Conservation (phyloP, 2,329 filamentous ascomycete genomes). For the Colletotrichum tofieldiae region DNA sequence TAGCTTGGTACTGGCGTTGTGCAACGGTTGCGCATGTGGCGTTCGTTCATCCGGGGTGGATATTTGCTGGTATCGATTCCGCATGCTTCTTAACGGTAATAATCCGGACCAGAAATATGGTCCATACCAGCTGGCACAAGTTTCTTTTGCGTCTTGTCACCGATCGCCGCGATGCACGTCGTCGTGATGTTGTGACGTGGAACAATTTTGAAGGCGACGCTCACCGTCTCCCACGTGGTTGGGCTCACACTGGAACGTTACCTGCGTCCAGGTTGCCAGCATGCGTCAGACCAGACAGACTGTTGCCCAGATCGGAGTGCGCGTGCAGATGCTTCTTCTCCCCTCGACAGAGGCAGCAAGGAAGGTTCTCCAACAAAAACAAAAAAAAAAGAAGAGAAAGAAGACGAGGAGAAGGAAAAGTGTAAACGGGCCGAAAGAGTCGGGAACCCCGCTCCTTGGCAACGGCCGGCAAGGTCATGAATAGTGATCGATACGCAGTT, state of each 20-base stretch:
- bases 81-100: background rate
- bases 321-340: background rate
- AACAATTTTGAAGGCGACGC: background rate
- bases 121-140: background rate
- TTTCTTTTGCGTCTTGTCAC: constrained; percentile 12
- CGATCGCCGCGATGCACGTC: constrained; percentile 8
- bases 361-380: constrained; percentile 10
- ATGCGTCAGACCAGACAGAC: background rate
- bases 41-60: background rate
- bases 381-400: background rate
- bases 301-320: background rate
- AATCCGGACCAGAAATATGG: background rate
- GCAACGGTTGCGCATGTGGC: constrained; percentile 27
- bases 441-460: constrained; percentile 28
- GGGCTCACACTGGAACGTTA: constrained; percentile 5
- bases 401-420: background rate
- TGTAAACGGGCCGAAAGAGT: constrained; percentile 39
- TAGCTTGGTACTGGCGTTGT: background rate
- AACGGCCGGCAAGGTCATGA: constrained; percentile 6
- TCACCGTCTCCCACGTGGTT: background rate
- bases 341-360: background rate
- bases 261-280: background rate
- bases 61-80: background rate
- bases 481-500: background rate
- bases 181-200: background rate